These are phyloP conservation scores for Lecanicillium sp. DNA, from an alignment of 2,329 filamentous ascomycete species.

Conservation along the genomic window DNA sequence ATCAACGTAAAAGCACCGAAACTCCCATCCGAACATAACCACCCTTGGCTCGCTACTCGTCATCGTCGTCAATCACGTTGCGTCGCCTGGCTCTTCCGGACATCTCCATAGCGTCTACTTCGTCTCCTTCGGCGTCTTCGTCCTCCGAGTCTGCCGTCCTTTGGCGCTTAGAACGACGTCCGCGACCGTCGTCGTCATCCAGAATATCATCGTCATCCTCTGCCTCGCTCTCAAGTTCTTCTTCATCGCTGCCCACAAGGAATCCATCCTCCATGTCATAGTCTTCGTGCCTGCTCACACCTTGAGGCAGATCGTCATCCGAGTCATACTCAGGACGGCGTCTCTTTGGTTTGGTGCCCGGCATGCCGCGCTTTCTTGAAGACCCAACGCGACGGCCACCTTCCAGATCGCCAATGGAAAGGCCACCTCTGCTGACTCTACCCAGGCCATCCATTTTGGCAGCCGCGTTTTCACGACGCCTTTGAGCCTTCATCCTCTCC, in stretches of 20 bases:
- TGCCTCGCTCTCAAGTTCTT: slow-evolving; percentile 53
- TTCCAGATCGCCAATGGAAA: slow-evolving; percentile 65
- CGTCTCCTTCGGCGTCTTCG: slow-evolving; percentile 46
- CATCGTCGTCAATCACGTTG: slow-evolving; percentile 52
- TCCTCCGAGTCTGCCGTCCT: slow-evolving; percentile 41
- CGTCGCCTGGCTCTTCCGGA: slow-evolving; percentile 43
- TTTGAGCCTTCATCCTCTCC: slow-evolving; percentile 59
- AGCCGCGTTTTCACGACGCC: slow-evolving; percentile 60
- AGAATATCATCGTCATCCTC: slow-evolving; percentile 56
- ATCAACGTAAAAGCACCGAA: too few species aligned
- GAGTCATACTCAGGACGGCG: slow-evolving; percentile 64
- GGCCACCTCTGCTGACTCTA: slow-evolving; percentile 43
- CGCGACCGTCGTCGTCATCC: slow-evolving; percentile 42
- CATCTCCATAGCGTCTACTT: slow-evolving; percentile 37
- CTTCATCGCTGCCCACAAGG: slow-evolving; percentile 67
- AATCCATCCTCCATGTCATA: slow-evolving; percentile 78
- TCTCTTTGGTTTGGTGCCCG: slow-evolving; percentile 44
- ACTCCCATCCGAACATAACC: too few species aligned
- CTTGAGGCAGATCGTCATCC: slow-evolving; percentile 62
- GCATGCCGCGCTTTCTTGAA: slow-evolving; percentile 45
- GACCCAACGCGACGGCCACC: slow-evolving; percentile 42
- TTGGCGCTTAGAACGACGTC: slow-evolving; percentile 39
- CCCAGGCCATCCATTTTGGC: slow-evolving; percentile 52
- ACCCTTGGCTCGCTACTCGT: too few species aligned
- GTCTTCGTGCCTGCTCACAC: slow-evolving; percentile 58